These are phyloP conservation scores for Penicillium paradoxum DNA, from an alignment of 495 filamentous ascomycete genomes.

Conservation along the genomic window DNA sequence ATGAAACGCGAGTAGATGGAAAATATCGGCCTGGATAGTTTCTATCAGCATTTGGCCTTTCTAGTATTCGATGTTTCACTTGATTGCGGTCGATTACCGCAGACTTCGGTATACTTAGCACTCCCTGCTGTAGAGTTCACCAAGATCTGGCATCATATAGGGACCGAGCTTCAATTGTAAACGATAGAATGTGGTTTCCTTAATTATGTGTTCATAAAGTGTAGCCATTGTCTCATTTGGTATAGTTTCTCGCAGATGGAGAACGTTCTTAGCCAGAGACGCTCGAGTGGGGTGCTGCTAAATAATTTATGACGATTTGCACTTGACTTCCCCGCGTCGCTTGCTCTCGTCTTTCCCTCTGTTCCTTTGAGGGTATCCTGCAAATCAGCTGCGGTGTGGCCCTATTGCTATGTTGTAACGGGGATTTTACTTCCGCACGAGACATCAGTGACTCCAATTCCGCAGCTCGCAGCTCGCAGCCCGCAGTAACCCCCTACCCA, in stretches of 20 bases:
- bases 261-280: not conserved
- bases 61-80: too few species aligned
- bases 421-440: not conserved
- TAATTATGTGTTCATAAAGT: too few species aligned
- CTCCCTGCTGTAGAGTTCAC: too few species aligned
- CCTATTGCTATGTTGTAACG: not conserved
- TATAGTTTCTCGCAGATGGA: not conserved
- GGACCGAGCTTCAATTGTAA: too few species aligned
- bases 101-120: too few species aligned
- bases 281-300: not conserved
- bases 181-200: too few species aligned
- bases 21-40: too few species aligned
- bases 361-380: not conserved
- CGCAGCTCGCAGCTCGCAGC: not conserved
- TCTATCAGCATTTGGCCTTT: too few species aligned
- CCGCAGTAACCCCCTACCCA: not conserved
- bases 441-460: not conserved
- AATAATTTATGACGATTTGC: conserved; percentile 3
- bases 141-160: too few species aligned
- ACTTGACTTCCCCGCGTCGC: conserved; percentile 7
- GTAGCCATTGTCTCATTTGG: not conserved
- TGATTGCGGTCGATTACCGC: too few species aligned
- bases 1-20: too few species aligned
- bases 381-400: not conserved
- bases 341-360: not conserved